These are phyloP conservation scores for Ustilago loliicola DNA, from an alignment of 1,284 basidiomycete genomes.

Conservation along the genomic window DNA sequence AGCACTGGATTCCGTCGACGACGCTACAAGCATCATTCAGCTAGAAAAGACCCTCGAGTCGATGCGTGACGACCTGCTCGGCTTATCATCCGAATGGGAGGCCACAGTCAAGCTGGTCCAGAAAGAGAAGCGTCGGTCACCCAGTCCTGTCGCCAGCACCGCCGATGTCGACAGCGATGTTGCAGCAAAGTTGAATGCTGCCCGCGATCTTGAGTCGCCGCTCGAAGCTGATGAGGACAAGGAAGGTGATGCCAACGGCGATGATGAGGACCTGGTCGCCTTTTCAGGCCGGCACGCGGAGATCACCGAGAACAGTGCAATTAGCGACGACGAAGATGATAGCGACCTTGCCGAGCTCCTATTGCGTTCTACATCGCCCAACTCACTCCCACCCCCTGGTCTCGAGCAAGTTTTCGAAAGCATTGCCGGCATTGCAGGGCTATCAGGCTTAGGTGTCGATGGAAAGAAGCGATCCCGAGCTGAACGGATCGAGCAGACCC, in stretches of 20 bases:
- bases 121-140: conserved; percentile 43
- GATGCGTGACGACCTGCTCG: conserved; percentile 63
- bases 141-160: conserved; percentile 28
- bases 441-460: conserved; percentile 11
- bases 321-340: conserved; percentile 35
- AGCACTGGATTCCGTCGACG: conserved; percentile 2
- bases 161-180: conserved; percentile 26
- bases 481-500: conserved; percentile 55
- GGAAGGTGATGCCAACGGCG: conserved; percentile 3
- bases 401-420: conserved; percentile 66
- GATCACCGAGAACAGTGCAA: conserved; percentile 1
- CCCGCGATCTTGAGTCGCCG: conserved; percentile 50
- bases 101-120: conserved; percentile 55
- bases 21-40: conserved; percentile 20
- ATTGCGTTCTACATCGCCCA: conserved; percentile 53
- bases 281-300: background rate
- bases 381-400: conserved; percentile 59
- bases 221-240: conserved; percentile 59
- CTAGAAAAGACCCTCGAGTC: conserved; percentile 56
- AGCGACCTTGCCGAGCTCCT: conserved; percentile 39
- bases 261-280: background rate
- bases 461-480: conserved; percentile 47
- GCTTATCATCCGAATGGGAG: conserved; percentile 67
- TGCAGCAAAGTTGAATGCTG: conserved; percentile 14
- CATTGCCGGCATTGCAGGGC: conserved; percentile 51